Evolutionary conservation across 1,139 yeast species (phyloP), one percentile per base, ranked within the genome.

Genomic region (Wickerhamomyces sp.): DNA sequence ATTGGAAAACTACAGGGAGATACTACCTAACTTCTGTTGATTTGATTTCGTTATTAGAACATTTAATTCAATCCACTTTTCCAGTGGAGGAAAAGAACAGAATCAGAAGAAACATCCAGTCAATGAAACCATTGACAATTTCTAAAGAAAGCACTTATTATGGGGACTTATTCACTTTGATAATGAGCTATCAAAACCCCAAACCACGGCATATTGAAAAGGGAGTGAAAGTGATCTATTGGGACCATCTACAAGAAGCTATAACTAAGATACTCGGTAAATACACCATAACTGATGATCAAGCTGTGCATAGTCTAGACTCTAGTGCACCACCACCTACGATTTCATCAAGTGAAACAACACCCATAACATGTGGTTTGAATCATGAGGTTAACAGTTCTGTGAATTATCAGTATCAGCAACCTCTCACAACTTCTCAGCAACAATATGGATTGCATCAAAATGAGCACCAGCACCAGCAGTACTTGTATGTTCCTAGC

Each of bases 181-280:
- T 81, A 39, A 82, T 82, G 88, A 63, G 72, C 31, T 81, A 76
- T 68, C 76, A 74, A 28, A 71, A 72, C 38, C 89, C 90, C 3
- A 68, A 81, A 47, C 89, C 89, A 4, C 63, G 89, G 31, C 81
- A 80, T 52, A 82, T 82, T 40, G 88, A 80, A 52, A 82, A 82
- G 55, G 86, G 81, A 54, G 76, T 81, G 46, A 81, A 81, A 55
- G 88, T 81, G 5, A 78, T 81, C 51, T 67, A 67, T 28, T 81
- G 89, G 89, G 52, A 61, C 18, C 70, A 71, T 39, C 61, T 81
- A 28, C 70, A 66, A 29, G 65, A 62, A 31, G 89, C 89, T 0
- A 57, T 81, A 38, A 62, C 66, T 31, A 81, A 78, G 52, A 83
- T 81, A n/a, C 67, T 80, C 36, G 67, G 80, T 33, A 81, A 81